A percentile compares a stretch with the other conserved stretches of the same genome.
Evolutionary conservation across 2,329 filamentous ascomycete species (phyloP).

Genomic region (Sporothrix phasma): DNA sequence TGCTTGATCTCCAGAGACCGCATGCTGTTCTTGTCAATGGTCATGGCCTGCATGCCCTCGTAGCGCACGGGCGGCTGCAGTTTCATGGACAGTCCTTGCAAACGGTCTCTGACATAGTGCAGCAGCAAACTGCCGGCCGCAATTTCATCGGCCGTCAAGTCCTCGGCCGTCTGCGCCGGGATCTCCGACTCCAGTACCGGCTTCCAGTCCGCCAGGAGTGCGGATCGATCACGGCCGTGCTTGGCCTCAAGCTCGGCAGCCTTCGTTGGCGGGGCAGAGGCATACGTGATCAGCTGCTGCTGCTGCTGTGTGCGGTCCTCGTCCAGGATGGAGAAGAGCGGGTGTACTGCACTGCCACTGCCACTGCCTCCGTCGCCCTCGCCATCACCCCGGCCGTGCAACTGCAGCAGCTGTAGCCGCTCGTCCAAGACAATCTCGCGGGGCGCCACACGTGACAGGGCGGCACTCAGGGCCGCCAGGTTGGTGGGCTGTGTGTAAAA

Average conservation of each 20-base stretch:
- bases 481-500: conserved; percentile 78
- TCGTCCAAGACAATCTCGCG: conserved; percentile 75
- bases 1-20: conserved; percentile 79
- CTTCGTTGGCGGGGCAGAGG: conserved; percentile 33
- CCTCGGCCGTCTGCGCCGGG: conserved; percentile 36
- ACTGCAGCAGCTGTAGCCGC: conserved; percentile 33
- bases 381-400: background rate
- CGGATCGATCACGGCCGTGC: background rate
- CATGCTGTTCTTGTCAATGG: conserved; percentile 85
- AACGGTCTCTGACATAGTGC: conserved; percentile 68
- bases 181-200: conserved; percentile 69
- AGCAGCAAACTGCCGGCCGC: conserved; percentile 71
- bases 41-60: conserved; percentile 68
- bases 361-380: background rate
- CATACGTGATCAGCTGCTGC: conserved; percentile 61
- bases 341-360: conserved; percentile 36
- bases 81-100: conserved; percentile 69
- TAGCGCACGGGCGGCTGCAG: conserved; percentile 73
- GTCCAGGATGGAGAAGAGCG: conserved; percentile 56
- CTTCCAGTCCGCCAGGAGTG: conserved; percentile 48
- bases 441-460: conserved; percentile 72
- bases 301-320: conserved; percentile 42
- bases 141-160: conserved; percentile 61
- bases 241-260: background rate
- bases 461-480: conserved; percentile 62